phyloP scores from a whole-genome alignment of 179 eudicot species.

The Silene vulgaris region DNA sequence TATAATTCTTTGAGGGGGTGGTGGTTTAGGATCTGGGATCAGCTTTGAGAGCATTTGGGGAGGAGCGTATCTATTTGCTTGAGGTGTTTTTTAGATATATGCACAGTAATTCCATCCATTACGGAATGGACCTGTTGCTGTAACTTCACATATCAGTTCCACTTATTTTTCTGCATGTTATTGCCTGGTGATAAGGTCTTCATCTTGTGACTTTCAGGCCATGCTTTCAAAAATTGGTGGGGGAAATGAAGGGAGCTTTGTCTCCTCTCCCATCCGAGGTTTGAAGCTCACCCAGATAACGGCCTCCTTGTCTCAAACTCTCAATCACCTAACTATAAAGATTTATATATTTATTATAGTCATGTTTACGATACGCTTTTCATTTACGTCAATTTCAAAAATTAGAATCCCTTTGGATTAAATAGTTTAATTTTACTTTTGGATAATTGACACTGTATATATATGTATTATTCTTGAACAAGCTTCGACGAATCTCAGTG shows the following conservation, averaged over 20 bases:
- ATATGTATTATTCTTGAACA: background rate
- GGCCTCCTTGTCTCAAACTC: background rate
- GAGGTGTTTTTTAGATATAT: slow-evolving; percentile 9
- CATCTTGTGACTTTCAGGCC: slow-evolving; percentile 6
- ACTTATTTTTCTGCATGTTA: background rate
- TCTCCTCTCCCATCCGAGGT: background rate
- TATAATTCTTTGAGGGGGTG: background rate
- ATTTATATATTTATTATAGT: background rate
- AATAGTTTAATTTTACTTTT: background rate
- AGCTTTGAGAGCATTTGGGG: background rate
- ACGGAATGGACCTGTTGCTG: background rate
- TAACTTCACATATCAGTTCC: background rate
- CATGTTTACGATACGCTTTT: background rate
- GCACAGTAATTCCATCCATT: background rate
- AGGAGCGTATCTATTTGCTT: background rate
- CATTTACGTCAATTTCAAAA: background rate
- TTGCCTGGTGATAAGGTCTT: slow-evolving; percentile 6
- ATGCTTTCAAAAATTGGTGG: background rate
- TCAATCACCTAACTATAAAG: background rate
- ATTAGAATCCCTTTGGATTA: background rate
- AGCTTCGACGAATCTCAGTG: background rate
- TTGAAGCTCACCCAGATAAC: background rate
- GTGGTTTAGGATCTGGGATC: background rate
- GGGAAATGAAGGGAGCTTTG: background rate
- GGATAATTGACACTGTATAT: too few species aligned